Percentiles rank a stretch among this genome's conserved stretches.
Evolutionary conservation across 257 asterid species (phyloP).

Genomic region (Fraxinus quadrangulata): DNA sequence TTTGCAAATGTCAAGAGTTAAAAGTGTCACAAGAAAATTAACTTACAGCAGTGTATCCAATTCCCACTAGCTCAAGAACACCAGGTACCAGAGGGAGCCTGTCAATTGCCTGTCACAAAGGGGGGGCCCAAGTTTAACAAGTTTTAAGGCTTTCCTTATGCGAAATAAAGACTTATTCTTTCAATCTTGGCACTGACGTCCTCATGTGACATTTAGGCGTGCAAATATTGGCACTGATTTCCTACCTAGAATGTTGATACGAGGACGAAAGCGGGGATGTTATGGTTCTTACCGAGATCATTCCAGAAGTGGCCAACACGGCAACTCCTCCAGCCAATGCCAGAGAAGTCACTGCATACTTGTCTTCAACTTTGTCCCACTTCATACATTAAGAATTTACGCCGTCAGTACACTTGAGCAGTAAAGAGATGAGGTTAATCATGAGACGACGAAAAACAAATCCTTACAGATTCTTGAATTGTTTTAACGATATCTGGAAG

Average conservation of each 20-base stretch:
- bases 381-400: slow-evolving; percentile 20
- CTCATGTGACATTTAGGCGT: too few species aligned
- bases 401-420: neutral
- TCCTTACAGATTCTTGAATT: slow-evolving; percentile 62
- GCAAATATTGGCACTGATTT: neutral
- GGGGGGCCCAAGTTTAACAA: neutral
- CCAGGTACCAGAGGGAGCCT: slow-evolving; percentile 91
- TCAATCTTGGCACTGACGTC: too few species aligned
- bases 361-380: slow-evolving; percentile 94
- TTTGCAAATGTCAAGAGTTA: neutral
- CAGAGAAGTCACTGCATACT: slow-evolving; percentile 79
- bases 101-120: slow-evolving; percentile 66
- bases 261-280: neutral
- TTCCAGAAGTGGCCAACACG: slow-evolving; percentile 63
- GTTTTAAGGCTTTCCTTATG: neutral
- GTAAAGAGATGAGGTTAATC: neutral
- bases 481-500: slow-evolving; percentile 62
- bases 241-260: neutral
- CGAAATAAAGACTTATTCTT: neutral
- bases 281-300: slow-evolving; percentile 54
- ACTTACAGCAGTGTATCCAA: slow-evolving; percentile 84
- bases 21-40: neutral
- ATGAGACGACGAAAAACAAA: neutral
- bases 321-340: slow-evolving; percentile 68
- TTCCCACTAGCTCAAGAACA: slow-evolving; percentile 83